Evolutionary conservation across 2,329 filamentous ascomycete genomes (phyloP), one percentile per base, ranked within the genome.

Genomic region (Escovopsis sp.): DNA sequence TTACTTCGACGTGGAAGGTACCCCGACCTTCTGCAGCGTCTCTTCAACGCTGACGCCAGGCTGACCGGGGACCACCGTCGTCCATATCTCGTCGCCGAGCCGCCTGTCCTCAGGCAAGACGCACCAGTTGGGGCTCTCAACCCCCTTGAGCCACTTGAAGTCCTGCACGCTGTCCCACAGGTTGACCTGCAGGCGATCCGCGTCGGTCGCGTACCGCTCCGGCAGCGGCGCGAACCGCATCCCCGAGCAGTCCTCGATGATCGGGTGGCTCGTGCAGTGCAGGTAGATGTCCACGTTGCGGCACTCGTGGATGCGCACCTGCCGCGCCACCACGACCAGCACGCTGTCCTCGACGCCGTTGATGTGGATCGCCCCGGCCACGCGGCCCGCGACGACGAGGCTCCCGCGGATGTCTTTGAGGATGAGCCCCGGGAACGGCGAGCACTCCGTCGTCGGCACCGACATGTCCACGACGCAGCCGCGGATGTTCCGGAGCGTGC

Each of bases 71-170:
- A 87, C 72, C 10, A 76, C 63, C 23, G 72, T 68, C 34, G 64
- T 70, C 86, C 86, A 94, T 1, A 79, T 61, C 2, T 70, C 62
- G 2, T 78, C 71, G 0, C 58, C 45, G 11, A 88, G 58, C 17
- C 68, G 68, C 36, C 77, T 61, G 1, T 63, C 63, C 35, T 74
- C 67, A 2, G 72, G 62, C 16, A 96, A 47, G 3, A 84, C 57
- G 25, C 65, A 72, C 85, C 88, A 98, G 52, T 98, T 87, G 2
- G 90, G 90, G 51, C 84, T 94, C 21, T 74, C 73, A 39, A 82
- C 84, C 13, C 72, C 67, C 56, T 87, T 92, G 43, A 94, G 70
- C 90, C 90, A 96, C 59, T 93, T 93, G 66, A 98, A 98, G 55
- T 98, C 90, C 54, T 96, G 84, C 13, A 96, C 82, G 48, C 90